These are phyloP conservation scores for Tuber aestivum DNA, from an alignment of 495 filamentous ascomycete species.

Conservation along the genomic window DNA sequence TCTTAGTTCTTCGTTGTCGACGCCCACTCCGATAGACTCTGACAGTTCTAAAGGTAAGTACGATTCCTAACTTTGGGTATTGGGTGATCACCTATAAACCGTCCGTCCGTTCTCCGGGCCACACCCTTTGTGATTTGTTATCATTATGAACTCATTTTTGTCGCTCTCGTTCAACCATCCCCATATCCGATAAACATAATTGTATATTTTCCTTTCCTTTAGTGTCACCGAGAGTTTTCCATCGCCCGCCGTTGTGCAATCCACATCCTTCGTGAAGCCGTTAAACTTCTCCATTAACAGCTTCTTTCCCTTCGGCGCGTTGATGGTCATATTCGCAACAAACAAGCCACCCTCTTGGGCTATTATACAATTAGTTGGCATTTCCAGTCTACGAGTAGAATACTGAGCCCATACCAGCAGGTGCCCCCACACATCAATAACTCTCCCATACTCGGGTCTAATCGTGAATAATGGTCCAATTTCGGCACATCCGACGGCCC, in stretches of 20 bases:
- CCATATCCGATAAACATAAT: conserved; percentile 15
- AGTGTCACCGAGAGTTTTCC: conserved; percentile 17
- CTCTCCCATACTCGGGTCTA: conserved; percentile 33
- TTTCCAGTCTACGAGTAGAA: not conserved
- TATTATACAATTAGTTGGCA: not conserved
- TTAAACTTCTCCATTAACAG: conserved; percentile 44
- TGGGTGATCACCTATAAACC: conserved; percentile 1
- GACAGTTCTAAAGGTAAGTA: not conserved
- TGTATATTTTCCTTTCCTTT: conserved; percentile 13
- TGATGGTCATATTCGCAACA: conserved; percentile 42
- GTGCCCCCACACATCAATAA: conserved; percentile 42
- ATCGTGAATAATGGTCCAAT: conserved; percentile 29
- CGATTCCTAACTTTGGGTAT: not conserved
- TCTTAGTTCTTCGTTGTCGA: conserved; percentile 8
- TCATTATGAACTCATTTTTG: conserved; percentile 21
- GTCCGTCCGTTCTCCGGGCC: conserved; percentile 10
- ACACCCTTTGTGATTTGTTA: conserved; percentile 23
- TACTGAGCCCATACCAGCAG: conserved; percentile 7
- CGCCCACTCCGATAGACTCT: conserved; percentile 12
- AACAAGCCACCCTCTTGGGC: conserved; percentile 35
- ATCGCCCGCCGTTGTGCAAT: conserved; percentile 38
- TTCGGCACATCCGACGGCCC: conserved; percentile 7
- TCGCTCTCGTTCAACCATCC: conserved; percentile 16
- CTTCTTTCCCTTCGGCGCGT: conserved; percentile 34
- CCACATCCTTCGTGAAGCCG: conserved; percentile 36